A percentile compares a stretch with the other conserved stretches of the same genome.
Evolutionary conservation across 805 yeast species (phyloP).

Genomic region (Starmerella bacillaris): DNA sequence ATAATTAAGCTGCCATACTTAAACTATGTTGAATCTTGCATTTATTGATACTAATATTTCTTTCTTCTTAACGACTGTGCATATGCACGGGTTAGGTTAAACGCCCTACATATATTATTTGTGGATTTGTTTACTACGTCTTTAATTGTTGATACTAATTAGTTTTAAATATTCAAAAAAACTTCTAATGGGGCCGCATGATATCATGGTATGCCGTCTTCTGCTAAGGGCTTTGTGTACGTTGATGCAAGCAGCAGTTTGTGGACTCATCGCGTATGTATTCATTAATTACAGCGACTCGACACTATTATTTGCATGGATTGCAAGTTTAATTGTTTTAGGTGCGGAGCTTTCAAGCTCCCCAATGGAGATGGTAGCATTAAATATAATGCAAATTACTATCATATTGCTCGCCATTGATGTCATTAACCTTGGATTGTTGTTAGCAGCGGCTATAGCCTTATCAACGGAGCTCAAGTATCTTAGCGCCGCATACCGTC

Average conservation of each 20-base stretch:
- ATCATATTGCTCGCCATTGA: constrained; percentile 1
- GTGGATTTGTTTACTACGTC: too few species aligned
- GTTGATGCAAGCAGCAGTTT: neutral
- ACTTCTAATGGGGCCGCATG: too few species aligned
- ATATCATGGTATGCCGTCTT: neutral
- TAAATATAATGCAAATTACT: neutral
- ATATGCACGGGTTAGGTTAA: too few species aligned
- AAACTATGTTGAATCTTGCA: too few species aligned
- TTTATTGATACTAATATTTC: too few species aligned
- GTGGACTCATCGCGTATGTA: neutral
- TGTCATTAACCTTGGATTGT: neutral
- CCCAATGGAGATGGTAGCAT: neutral
- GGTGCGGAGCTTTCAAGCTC: neutral
- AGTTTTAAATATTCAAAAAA: too few species aligned
- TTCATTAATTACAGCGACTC: neutral
- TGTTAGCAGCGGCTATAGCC: constrained; percentile 1
- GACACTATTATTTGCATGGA: neutral
- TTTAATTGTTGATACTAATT: too few species aligned
- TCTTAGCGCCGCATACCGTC: neutral
- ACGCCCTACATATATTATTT: too few species aligned
- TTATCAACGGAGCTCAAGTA: neutral
- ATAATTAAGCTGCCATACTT: too few species aligned
- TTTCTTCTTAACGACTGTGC: too few species aligned
- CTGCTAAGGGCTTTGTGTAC: neutral
- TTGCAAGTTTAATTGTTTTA: neutral